Base-by-base conservation (phyloP, 257 asterid species). In the Orobanche coerulescens region DNA sequence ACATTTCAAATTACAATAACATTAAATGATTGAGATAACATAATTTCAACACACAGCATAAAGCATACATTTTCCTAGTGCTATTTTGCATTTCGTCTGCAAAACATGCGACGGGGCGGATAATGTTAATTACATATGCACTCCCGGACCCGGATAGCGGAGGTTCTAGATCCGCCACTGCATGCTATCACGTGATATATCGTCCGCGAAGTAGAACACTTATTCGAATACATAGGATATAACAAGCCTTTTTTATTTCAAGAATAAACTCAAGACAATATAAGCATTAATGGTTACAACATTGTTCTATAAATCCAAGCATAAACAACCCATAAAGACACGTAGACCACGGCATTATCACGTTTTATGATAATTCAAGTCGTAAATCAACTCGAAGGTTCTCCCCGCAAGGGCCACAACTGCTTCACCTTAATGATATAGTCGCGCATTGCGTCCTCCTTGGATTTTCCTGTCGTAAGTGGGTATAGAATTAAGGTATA, bases 371-470 rank as follows among this genome's bases (percentile, higher is more conserved):
- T 53, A 31, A 48, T 67, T 49, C 15, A 36, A 48, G 57, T 18
- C 3, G 11, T 20, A 20, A 63, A 63, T 75, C 64, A 77, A 34
- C 74, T 16, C 33, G 73, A 75, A 65, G 79, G 77, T 70, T 62
- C 94, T 75, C 86, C 93, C 71, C 70, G 73, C 79, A 92, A 71
- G 79, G 88, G 96, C 71, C 70, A 72, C 79, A 92, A 71, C 80
- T 92, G 96, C 77, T 88, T 88, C 94, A 92, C 95, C 89, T 92
- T 92, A 34, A 88, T 81, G 73, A 88, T 82, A 36, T 88, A 92
- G 59, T 92, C 96, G 9, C 68, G 37, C 96, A 82, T 92, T 2
- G 96, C 96, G 58, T 78, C 87, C 3, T 86, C 98, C 71, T 61
- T 30, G 4, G 85, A 70, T 84, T 88, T 92, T 53, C 90, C 98